Evolutionary conservation across 305 asterid genomes (phyloP).

Genomic region (Fraxinus sp.): DNA sequence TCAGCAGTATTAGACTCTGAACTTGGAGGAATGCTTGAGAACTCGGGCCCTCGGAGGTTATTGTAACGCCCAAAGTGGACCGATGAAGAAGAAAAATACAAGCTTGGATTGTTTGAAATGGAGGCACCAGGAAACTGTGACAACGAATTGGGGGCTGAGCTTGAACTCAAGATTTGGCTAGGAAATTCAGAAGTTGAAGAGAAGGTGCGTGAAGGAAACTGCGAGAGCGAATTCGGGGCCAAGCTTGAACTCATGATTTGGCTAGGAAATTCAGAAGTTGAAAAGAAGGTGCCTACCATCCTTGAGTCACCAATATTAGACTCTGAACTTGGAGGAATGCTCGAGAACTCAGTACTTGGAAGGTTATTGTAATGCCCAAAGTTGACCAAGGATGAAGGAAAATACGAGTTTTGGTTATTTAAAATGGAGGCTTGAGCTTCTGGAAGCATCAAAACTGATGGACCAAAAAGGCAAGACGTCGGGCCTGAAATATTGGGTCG

Average conservation of each 20-base stretch:
- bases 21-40: slow-evolving; percentile 4
- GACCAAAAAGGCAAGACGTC: neutral
- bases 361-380: neutral
- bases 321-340: slow-evolving; percentile 1
- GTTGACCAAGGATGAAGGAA: neutral
- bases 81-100: neutral
- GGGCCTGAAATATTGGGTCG: neutral
- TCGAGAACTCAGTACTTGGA: neutral
- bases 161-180: slow-evolving; percentile 1
- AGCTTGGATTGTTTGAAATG: neutral
- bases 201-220: neutral
- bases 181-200: slow-evolving; percentile 3
- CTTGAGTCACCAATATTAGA: neutral
- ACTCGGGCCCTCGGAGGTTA: neutral
- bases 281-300: neutral
- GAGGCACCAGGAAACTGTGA: slow-evolving; percentile 12
- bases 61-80: neutral
- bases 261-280: slow-evolving; percentile 2
- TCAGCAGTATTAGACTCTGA: neutral
- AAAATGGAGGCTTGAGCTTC: slow-evolving; percentile 8
- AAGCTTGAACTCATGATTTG: slow-evolving; percentile 3
- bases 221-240: neutral
- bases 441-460: neutral
- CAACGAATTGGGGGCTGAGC: neutral
- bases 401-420: neutral